A percentile compares a stretch with the other conserved stretches of the same genome.
These are phyloP conservation scores for Tephrocybe rancida DNA, from an alignment of 768 basidiomycete species.

Conservation along the genomic window DNA sequence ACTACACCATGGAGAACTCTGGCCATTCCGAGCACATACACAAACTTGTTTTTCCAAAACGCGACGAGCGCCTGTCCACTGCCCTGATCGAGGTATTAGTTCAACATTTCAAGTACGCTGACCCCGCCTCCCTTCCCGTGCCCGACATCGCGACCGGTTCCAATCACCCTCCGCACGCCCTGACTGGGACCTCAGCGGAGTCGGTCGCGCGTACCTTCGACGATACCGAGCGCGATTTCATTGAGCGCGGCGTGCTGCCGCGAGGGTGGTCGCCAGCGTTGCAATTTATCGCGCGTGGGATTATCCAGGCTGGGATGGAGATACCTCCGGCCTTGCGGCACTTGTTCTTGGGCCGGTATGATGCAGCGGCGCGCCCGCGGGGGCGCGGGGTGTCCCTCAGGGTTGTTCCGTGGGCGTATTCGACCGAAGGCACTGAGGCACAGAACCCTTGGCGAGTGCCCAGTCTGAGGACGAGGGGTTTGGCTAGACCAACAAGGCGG, in stretches of 20 bases:
- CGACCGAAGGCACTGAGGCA: not conserved
- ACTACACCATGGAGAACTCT: not conserved
- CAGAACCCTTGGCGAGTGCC: slow-evolving; percentile 16
- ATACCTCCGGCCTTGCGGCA: slow-evolving; percentile 20
- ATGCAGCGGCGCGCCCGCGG: slow-evolving; percentile 3
- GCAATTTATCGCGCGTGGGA: slow-evolving; percentile 18
- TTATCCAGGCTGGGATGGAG: slow-evolving; percentile 17
- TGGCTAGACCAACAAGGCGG: no score
- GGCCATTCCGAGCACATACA: not conserved
- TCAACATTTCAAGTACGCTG: not conserved
- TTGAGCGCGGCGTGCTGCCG: not conserved
- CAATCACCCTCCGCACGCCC: not conserved
- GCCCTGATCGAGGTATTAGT: slow-evolving; percentile 51
- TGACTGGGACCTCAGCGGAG: not conserved
- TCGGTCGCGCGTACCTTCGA: not conserved
- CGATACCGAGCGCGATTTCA: not conserved
- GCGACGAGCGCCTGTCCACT: slow-evolving; percentile 73
- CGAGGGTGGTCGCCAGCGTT: slow-evolving; percentile 16
- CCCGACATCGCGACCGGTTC: not conserved
- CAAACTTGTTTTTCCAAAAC: slow-evolving; percentile 34
- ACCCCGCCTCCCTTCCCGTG: not conserved
- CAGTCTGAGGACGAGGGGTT: slow-evolving; percentile 12
- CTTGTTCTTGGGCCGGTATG: slow-evolving; percentile 19
- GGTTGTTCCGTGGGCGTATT: slow-evolving; percentile 16
- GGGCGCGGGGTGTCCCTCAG: slow-evolving; percentile 4